phyloP scores from a whole-genome alignment of 2,329 filamentous ascomycete species.

The Decorospora gaudefroyi region DNA sequence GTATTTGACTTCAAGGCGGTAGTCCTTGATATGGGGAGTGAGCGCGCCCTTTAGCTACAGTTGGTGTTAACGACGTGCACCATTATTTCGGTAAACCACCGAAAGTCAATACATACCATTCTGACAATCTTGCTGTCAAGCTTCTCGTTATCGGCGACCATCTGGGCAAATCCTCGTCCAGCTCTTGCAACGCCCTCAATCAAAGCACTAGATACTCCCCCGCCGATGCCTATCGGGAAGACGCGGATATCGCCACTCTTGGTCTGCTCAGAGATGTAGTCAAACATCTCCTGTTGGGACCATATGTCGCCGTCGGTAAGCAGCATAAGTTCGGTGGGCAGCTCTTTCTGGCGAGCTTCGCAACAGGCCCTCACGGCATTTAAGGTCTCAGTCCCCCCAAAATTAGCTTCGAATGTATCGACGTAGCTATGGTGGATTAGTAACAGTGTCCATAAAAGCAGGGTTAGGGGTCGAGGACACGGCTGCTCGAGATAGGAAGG shows the following conservation, averaged over 20 bases:
- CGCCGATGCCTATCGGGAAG: slow-evolving; percentile 10
- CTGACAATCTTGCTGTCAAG: slow-evolving; percentile 11
- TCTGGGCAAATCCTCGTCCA: slow-evolving; percentile 10
- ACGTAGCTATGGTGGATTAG: background rate
- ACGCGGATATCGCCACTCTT: slow-evolving; percentile 4
- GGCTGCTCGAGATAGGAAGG: too few species aligned
- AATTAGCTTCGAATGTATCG: background rate
- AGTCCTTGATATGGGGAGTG: slow-evolving; percentile 8
- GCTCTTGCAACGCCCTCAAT: slow-evolving; percentile 11
- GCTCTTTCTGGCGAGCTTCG: background rate
- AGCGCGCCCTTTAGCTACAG: slow-evolving; percentile 10
- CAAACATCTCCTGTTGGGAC: slow-evolving; percentile 4
- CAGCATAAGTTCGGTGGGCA: slow-evolving; percentile 7
- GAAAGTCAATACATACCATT: slow-evolving; percentile 2
- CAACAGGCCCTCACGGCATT: slow-evolving; percentile 1
- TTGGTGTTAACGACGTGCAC: background rate
- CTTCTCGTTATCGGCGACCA: slow-evolving; percentile 7
- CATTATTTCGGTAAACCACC: accelerated
- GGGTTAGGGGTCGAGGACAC: too few species aligned
- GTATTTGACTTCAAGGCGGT: slow-evolving; percentile 10
- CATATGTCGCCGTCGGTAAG: slow-evolving; percentile 12
- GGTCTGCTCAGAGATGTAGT: background rate
- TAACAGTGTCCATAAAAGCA: too few species aligned
- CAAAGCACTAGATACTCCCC: slow-evolving; percentile 5
- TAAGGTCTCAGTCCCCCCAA: slow-evolving; percentile 9